These are phyloP conservation scores for Mallotus japonicus DNA, from an alignment of 441 rosid species.

Conservation along the genomic window DNA sequence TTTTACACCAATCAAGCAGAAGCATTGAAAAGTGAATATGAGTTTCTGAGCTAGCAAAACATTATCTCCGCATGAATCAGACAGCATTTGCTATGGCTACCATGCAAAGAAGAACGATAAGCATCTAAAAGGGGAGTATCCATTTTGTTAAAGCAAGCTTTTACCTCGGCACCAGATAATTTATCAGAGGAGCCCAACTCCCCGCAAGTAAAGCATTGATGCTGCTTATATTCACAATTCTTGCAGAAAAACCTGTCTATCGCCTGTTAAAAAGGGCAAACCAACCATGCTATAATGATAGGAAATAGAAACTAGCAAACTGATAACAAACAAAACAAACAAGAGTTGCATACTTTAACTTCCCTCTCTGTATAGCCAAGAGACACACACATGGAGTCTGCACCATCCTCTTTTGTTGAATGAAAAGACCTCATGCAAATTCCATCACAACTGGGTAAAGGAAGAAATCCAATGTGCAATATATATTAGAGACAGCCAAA, in stretches of 20 bases:
- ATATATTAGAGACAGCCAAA: slow-evolving; percentile 15
- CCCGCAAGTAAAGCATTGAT: slow-evolving; percentile 87
- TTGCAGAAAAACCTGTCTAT: slow-evolving; percentile 56
- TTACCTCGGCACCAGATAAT: slow-evolving; percentile 68
- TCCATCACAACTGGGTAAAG: slow-evolving; percentile 79
- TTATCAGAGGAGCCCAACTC: slow-evolving; percentile 78
- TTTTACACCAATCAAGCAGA: no score
- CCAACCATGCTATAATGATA: slow-evolving; percentile 15
- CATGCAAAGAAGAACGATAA: slow-evolving; percentile 1
- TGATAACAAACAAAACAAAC: slow-evolving; percentile 19
- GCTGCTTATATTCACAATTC: slow-evolving; percentile 72
- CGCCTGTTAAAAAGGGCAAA: slow-evolving; percentile 45
- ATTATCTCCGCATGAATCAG: background rate
- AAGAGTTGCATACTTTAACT: slow-evolving; percentile 57
- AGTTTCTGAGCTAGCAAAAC: no score
- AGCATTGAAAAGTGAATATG: no score
- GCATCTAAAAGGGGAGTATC: slow-evolving; percentile 8
- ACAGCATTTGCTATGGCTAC: background rate
- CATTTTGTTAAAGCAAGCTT: slow-evolving; percentile 18
- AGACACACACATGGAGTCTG: slow-evolving; percentile 60
- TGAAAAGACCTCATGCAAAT: slow-evolving; percentile 93
- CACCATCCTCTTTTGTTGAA: slow-evolving; percentile 56
- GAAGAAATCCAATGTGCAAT: slow-evolving; percentile 25
- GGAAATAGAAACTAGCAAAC: slow-evolving; percentile 13
- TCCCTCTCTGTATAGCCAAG: slow-evolving; percentile 58